Evolutionary conservation across 768 basidiomycete genomes (phyloP).

Genomic region (Boletus vinaceobasis): DNA sequence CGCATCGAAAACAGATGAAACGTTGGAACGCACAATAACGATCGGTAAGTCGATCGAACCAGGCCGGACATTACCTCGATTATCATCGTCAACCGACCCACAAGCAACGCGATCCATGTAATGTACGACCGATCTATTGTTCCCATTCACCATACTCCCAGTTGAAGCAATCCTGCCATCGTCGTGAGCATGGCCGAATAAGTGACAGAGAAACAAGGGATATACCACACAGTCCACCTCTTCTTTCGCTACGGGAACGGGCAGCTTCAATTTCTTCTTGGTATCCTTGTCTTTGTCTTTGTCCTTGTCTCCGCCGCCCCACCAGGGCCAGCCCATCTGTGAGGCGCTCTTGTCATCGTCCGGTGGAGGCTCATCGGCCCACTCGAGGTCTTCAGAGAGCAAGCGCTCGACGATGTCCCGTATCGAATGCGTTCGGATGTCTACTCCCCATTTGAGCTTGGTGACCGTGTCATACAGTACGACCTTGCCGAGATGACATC

Average conservation of each 20-base stretch:
- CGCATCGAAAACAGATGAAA: neutral
- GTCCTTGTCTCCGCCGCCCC: conserved; percentile 32
- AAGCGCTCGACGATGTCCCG: conserved; percentile 66
- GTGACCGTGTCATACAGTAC: conserved; percentile 85
- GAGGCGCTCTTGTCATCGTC: conserved; percentile 1
- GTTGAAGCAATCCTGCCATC: conserved; percentile 61
- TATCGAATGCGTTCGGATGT: conserved; percentile 69
- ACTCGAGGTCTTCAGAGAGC: conserved; percentile 51
- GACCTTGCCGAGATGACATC: conserved; percentile 86
- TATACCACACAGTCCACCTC: conserved; percentile 66
- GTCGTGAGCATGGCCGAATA: neutral
- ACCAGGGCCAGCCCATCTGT: conserved; percentile 23
- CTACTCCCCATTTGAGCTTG: conserved; percentile 75
- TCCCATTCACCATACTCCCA: conserved; percentile 61
- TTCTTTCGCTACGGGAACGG: conserved; percentile 47
- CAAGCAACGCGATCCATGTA: neutral
- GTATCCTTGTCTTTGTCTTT: conserved; percentile 24
- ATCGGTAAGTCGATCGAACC: neutral
- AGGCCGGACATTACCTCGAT: neutral
- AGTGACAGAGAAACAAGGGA: conserved; percentile 8
- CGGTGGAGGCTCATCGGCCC: conserved; percentile 35
- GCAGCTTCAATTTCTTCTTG: conserved; percentile 21
- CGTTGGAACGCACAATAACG: neutral
- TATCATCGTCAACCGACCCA: neutral
- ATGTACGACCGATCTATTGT: neutral